These are phyloP conservation scores for Botrytis elliptica DNA, from an alignment of 2,329 filamentous ascomycete species.

Conservation along the genomic window DNA sequence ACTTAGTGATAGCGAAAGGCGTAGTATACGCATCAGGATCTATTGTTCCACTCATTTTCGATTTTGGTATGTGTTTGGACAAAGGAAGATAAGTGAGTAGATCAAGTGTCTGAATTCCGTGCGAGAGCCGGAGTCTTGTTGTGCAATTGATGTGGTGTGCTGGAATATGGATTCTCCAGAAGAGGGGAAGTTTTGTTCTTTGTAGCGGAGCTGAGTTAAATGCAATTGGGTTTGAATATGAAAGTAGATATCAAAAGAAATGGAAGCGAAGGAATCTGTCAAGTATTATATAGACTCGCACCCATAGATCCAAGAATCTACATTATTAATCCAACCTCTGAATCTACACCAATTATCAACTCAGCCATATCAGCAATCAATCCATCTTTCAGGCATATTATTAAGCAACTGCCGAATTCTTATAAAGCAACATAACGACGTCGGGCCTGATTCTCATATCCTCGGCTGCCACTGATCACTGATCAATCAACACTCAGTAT, in stretches of 20 bases:
- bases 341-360: neutral
- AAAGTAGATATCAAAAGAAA: neutral
- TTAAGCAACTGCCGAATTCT: neutral
- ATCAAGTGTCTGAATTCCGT: neutral
- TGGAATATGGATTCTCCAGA: neutral
- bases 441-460: neutral
- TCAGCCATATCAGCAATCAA: neutral
- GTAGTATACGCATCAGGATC: slow-evolving; percentile 10
- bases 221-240: neutral
- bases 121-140: neutral
- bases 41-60: neutral
- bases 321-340: neutral
- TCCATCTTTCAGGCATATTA: neutral
- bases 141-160: neutral
- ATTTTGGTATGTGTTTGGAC: neutral
- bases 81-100: neutral
- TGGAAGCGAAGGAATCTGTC: neutral
- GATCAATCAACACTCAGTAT: neutral
- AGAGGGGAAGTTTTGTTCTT: neutral
- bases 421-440: neutral
- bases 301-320: neutral
- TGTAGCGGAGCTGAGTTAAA: neutral
- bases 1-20: slow-evolving; percentile 32
- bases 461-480: neutral
- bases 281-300: neutral